phyloP scores from a whole-genome alignment of 2,329 filamentous ascomycete genomes.

The Helminthosporium solani region DNA sequence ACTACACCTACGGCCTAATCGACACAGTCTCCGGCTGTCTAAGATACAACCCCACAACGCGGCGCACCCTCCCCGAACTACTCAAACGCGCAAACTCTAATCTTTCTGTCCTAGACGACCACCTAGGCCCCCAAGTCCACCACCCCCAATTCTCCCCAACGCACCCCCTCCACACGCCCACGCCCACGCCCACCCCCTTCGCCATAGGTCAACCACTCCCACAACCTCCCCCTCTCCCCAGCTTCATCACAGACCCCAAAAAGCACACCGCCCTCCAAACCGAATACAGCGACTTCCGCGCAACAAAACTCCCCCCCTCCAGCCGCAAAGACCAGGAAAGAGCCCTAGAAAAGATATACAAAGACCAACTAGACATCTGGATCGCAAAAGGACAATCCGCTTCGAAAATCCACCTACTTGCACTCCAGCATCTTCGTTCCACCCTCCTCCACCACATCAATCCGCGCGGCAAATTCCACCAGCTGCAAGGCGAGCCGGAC shows the following conservation, averaged over 20 bases:
- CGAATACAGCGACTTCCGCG: too few relatives aligned
- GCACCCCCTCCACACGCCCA: neutral
- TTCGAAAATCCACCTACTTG: neutral
- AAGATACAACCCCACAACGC: neutral
- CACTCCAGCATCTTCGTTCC: neutral
- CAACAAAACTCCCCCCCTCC: too few relatives aligned
- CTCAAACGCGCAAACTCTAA: neutral
- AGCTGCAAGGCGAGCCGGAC: neutral
- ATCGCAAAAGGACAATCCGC: too few relatives aligned
- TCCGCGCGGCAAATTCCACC: slow-evolving; percentile 2
- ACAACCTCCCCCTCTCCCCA: neutral
- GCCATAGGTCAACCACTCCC: slow-evolving; percentile 1
- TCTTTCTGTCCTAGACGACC: neutral
- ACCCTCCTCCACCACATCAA: slow-evolving; percentile 3
- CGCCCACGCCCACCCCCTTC: neutral
- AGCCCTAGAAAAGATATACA: too few relatives aligned
- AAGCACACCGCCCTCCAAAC: too few relatives aligned
- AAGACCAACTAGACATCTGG: too few relatives aligned
- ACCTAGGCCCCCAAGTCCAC: neutral
- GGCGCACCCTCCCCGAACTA: slow-evolving; percentile 1
- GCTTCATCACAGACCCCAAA: neutral
- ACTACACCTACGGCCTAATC: slow-evolving; percentile 1
- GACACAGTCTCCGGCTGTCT: slow-evolving; percentile 1
- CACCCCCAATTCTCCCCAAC: neutral
- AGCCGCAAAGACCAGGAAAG: too few relatives aligned